A percentile compares a stretch with the other conserved stretches of the same genome.
phyloP scores from a whole-genome alignment of 2,329 filamentous ascomycete genomes.

The Pleurostoma richardsiae region DNA sequence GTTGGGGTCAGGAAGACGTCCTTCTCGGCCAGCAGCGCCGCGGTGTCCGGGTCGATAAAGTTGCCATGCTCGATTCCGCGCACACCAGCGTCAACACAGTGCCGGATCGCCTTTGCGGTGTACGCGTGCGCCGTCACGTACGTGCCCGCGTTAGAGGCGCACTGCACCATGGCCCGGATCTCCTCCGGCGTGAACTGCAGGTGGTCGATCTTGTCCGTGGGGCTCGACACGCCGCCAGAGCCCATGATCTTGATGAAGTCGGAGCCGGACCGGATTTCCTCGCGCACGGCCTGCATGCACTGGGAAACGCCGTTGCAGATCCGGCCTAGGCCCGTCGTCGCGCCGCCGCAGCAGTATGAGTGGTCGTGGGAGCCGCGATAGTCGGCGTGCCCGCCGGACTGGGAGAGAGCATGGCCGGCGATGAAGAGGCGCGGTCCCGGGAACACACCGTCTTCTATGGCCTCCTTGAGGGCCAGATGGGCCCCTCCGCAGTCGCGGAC shows the following conservation, averaged over 20 bases:
- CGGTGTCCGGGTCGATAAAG: conserved; percentile 29
- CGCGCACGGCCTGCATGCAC: conserved; percentile 41
- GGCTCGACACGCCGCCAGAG: conserved; percentile 45
- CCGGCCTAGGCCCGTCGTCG: conserved; percentile 27
- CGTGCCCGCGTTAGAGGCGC: conserved; percentile 37
- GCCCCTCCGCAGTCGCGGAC: conserved; percentile 50
- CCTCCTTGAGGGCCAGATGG: conserved; percentile 39
- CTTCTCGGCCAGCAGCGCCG: conserved; percentile 40
- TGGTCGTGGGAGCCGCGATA: conserved; percentile 32
- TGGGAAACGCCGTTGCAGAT: conserved; percentile 44
- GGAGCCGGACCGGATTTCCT: conserved; percentile 42
- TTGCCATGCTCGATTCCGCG: conserved; percentile 42
- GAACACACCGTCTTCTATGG: conserved; percentile 41
- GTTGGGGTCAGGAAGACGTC: conserved; percentile 45
- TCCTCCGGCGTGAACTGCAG: conserved; percentile 48
- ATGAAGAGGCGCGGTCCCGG: conserved; percentile 46
- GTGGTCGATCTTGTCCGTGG: conserved; percentile 43
- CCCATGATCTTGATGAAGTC: conserved; percentile 56
- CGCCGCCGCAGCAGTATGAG: conserved; percentile 38
- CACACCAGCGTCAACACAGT: conserved; percentile 45
- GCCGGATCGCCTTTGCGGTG: conserved; percentile 41
- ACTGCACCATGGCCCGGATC: conserved; percentile 42
- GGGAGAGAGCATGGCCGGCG: conserved; percentile 40
- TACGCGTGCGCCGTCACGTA: conserved; percentile 52
- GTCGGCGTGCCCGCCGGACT: conserved; percentile 50